phyloP scores from a whole-genome alignment of 1,284 basidiomycete species.

The Tylopilus sp. region DNA sequence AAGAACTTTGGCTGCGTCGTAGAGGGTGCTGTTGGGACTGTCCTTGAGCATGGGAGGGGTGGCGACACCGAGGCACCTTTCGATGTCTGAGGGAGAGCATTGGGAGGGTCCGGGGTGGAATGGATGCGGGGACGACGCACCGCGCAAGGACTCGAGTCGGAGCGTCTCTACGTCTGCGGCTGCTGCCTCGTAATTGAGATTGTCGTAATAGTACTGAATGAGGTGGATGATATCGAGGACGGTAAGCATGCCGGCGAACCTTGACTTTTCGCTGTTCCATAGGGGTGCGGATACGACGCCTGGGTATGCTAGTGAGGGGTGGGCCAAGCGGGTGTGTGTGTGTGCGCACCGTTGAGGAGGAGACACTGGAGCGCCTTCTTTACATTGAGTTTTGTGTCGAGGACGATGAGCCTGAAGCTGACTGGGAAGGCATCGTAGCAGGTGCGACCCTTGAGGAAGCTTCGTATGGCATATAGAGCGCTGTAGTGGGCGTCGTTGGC shows the following conservation, averaged over 20 bases:
- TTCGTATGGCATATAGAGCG: constrained; percentile 75
- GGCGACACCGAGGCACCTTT: constrained; percentile 87
- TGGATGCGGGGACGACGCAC: constrained; percentile 42
- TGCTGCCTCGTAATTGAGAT: constrained; percentile 83
- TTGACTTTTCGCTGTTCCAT: constrained; percentile 92
- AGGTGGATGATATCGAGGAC: constrained; percentile 95
- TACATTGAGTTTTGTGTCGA: constrained; percentile 92
- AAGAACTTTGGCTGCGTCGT: constrained; percentile 86
- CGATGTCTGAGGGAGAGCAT: constrained; percentile 68
- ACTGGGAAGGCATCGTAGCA: constrained; percentile 96
- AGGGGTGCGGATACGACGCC: constrained; percentile 97
- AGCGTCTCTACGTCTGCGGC: constrained; percentile 94
- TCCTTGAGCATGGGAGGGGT: constrained; percentile 90
- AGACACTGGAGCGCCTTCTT: constrained; percentile 91
- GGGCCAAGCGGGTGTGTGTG: background rate
- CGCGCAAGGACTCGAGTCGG: constrained; percentile 82
- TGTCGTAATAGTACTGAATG: constrained; percentile 94
- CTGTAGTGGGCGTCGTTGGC: constrained; percentile 65
- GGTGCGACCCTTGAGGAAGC: constrained; percentile 80
- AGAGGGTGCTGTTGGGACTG: constrained; percentile 84
- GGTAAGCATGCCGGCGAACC: constrained; percentile 94
- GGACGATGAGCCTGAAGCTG: constrained; percentile 92
- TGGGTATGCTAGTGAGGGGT: constrained; percentile 31
- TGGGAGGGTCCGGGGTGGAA: constrained; percentile 8
- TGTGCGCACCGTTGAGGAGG: constrained; percentile 73